Evolutionary conservation across 2,329 filamentous ascomycete species (phyloP).

Genomic region (Thelonectria discophora): DNA sequence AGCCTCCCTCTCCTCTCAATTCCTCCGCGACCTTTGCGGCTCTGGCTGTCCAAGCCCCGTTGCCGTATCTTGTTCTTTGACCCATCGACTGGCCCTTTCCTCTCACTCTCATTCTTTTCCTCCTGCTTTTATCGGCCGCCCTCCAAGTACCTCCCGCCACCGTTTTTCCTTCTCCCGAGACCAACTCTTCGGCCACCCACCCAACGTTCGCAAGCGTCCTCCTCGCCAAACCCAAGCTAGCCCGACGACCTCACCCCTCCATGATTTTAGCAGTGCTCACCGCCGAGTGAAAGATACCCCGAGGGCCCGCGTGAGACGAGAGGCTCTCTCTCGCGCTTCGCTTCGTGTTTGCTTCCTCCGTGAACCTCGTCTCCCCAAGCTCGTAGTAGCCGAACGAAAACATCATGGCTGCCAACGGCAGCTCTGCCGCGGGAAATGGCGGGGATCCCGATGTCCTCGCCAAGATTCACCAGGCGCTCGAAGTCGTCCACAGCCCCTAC

Average conservation of each 20-base stretch:
- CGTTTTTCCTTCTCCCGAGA: conserved; percentile 3
- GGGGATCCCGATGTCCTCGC: conserved; percentile 60
- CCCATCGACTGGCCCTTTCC: neutral
- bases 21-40: conserved; percentile 10
- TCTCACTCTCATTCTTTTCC: conserved; percentile 8
- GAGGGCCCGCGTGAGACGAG: conserved; percentile 36
- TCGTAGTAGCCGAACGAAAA: neutral
- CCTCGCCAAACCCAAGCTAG: conserved; percentile 10
- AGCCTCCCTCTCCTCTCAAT: conserved; percentile 21
- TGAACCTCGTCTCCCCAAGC: conserved; percentile 10
- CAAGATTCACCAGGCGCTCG: conserved; percentile 83
- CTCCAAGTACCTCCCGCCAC: conserved; percentile 11
- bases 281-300: conserved; percentile 24
- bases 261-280: conserved; percentile 34
- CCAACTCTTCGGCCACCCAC: conserved; percentile 1
- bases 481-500: conserved; percentile 84
- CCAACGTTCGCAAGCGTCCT: conserved; percentile 14
- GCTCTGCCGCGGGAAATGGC: conserved; percentile 47
- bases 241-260: conserved; percentile 16
- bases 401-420: conserved; percentile 52
- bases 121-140: conserved; percentile 11
- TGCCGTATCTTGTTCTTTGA: neutral
- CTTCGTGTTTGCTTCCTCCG: conserved; percentile 28
- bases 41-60: conserved; percentile 7
- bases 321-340: conserved; percentile 14